These are phyloP conservation scores for Davidsoniella australis DNA, from an alignment of 2,329 filamentous ascomycete genomes.

Conservation along the genomic window DNA sequence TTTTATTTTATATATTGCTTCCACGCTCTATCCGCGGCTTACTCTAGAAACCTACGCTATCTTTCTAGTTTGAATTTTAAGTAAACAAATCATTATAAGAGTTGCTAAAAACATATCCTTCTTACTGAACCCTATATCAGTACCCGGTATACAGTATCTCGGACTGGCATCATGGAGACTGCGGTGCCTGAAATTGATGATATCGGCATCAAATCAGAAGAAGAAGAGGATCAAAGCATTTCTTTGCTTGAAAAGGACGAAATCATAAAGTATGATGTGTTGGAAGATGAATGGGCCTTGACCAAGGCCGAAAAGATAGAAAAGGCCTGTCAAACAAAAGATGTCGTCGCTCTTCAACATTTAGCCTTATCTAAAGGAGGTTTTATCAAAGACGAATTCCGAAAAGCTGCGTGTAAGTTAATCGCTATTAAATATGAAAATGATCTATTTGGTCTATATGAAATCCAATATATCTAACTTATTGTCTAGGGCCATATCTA, in stretches of 20 bases:
- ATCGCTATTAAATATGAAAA: not conserved
- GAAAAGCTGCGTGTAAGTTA: constrained; percentile 60
- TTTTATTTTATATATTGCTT: no score
- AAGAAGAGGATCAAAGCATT: not conserved
- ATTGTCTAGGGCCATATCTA: constrained; percentile 40
- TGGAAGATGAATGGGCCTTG: constrained; percentile 2
- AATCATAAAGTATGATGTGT: not conserved
- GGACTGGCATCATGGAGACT: no score
- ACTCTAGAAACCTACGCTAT: no score
- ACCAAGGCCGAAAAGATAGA: constrained; percentile 31
- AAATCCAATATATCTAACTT: constrained; percentile 4
- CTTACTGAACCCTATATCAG: no score
- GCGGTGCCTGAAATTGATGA: not conserved
- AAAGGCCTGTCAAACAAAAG: constrained; percentile 40
- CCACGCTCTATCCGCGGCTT: no score
- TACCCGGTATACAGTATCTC: no score
- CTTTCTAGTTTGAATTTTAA: no score
- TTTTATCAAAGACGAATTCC: constrained; percentile 48
- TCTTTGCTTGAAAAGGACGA: no score
- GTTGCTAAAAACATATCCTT: no score
- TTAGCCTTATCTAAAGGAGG: constrained; percentile 50
- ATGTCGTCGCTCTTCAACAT: constrained; percentile 37
- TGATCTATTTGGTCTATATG: not conserved
- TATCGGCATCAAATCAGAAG: not conserved
- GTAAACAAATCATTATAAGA: no score